A percentile compares a stretch with the other conserved stretches of the same genome.
Conservation (phyloP, 805 yeast genomes). For the Yarrowia hollandica region DNA sequence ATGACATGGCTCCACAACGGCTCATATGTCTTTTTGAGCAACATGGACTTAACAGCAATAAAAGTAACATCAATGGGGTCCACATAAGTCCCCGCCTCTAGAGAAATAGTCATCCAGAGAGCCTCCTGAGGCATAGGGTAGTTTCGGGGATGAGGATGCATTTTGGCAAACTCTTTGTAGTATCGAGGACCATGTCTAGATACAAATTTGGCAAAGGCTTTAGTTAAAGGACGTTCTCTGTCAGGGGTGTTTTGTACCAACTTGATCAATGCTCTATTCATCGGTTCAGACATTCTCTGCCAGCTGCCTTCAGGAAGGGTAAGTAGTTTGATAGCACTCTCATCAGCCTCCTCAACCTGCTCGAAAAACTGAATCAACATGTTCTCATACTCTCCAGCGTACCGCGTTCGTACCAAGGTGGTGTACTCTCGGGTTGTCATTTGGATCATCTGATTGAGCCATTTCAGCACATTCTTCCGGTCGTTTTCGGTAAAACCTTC, state of each 20-base stretch:
- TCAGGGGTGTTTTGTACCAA: not conserved
- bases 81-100: conserved; percentile 9
- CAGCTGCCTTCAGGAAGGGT: not conserved
- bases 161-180: conserved; percentile 1
- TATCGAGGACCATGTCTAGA: not conserved
- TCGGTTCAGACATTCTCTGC: conserved; percentile 4
- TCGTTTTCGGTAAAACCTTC: not conserved
- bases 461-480: not conserved
- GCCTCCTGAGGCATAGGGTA: conserved; percentile 18
- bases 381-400: not conserved
- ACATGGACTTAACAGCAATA: conserved; percentile 12
- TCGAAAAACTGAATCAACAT: conserved; percentile 7
- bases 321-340: not conserved
- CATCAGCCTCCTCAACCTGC: not conserved
- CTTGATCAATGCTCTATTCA: not conserved
- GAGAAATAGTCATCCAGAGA: not conserved
- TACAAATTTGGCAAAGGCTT: conserved; percentile 2
- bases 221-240: not conserved
- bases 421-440: not conserved
- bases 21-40: not conserved
- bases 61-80: not conserved
- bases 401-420: not conserved
- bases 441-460: conserved; percentile 6
- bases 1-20: not conserved
- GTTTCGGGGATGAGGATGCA: conserved; percentile 1